These are phyloP conservation scores for Parachlorella kessleri DNA, from an alignment of 139 green algal genomes.

Conservation along the genomic window DNA sequence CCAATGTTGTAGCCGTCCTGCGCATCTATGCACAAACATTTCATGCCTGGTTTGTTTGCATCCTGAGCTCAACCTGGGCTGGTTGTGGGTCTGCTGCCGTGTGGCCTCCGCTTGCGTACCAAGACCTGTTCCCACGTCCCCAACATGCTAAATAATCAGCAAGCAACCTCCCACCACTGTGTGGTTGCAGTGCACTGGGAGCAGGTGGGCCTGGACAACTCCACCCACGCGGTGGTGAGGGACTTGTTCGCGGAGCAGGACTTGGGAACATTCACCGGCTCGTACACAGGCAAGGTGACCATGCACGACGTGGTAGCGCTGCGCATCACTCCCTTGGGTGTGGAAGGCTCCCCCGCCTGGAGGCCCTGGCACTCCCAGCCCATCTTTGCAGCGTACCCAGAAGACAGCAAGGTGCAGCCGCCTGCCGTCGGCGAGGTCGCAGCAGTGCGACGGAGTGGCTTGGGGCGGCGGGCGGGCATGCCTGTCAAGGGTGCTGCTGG, in stretches of 20 bases:
- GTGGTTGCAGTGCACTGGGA: constrained; percentile 34
- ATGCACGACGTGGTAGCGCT: constrained; percentile 27
- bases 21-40: too few species aligned
- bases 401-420: constrained; percentile 7
- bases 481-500: too few species aligned
- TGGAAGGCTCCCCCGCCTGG: neutral
- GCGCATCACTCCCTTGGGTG: constrained; percentile 8
- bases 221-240: constrained; percentile 9
- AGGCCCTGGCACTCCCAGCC: constrained; percentile 16
- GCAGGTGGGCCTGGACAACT: constrained; percentile 40
- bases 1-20: neutral
- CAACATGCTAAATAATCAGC: too few species aligned
- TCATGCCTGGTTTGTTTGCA: neutral
- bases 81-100: neutral
- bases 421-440: too few species aligned
- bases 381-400: neutral
- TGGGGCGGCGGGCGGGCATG: too few species aligned
- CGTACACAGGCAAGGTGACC: constrained; percentile 9
- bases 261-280: constrained; percentile 37
- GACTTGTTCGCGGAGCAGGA: constrained; percentile 46
- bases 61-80: neutral
- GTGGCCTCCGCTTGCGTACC: neutral
- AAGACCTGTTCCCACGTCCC: too few species aligned
- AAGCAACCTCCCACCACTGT: too few species aligned
- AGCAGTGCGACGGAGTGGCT: too few species aligned